Evolutionary conservation across 2,329 filamentous ascomycete species (phyloP).

Genomic region (Periglandula ipomoeae): DNA sequence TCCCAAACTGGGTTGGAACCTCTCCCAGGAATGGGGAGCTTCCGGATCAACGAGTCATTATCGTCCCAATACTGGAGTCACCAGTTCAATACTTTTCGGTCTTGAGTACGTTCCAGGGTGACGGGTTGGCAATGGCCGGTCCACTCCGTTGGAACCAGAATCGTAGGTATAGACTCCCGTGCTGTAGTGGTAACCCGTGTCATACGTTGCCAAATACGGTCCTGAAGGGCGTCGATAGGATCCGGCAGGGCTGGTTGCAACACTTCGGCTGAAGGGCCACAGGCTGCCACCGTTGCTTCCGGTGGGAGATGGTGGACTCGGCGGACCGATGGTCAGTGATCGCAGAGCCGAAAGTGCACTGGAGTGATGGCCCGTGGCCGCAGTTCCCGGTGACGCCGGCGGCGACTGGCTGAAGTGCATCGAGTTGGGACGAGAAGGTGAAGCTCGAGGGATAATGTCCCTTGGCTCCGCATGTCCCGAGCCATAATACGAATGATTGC

Average conservation of each 20-base stretch:
- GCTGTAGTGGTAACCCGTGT: slow-evolving; percentile 30
- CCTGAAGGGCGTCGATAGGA: slow-evolving; percentile 37
- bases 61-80: slow-evolving; percentile 48
- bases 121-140: slow-evolving; percentile 48
- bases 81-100: slow-evolving; percentile 54
- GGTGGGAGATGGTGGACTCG: slow-evolving; percentile 47
- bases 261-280: slow-evolving; percentile 47
- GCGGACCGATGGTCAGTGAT: slow-evolving; percentile 43
- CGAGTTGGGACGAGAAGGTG: slow-evolving; percentile 50
- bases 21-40: not conserved
- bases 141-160: slow-evolving; percentile 26
- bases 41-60: slow-evolving; percentile 17
- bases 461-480: slow-evolving; percentile 41
- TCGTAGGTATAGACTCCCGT: slow-evolving; percentile 31
- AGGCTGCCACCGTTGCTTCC: slow-evolving; percentile 32
- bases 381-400: slow-evolving; percentile 34
- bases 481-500: slow-evolving; percentile 35
- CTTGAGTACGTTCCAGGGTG: slow-evolving; percentile 45
- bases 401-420: slow-evolving; percentile 44
- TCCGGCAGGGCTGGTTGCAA: slow-evolving; percentile 41
- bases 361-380: slow-evolving; percentile 20
- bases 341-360: slow-evolving; percentile 46
- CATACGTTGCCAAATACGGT: slow-evolving; percentile 41
- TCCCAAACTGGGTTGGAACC: not conserved
- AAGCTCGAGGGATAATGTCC: slow-evolving; percentile 56